Evolutionary conservation across 495 filamentous ascomycete genomes (phyloP), one percentile per base, ranked within the genome.

Genomic region (Penicillium coprophilum): DNA sequence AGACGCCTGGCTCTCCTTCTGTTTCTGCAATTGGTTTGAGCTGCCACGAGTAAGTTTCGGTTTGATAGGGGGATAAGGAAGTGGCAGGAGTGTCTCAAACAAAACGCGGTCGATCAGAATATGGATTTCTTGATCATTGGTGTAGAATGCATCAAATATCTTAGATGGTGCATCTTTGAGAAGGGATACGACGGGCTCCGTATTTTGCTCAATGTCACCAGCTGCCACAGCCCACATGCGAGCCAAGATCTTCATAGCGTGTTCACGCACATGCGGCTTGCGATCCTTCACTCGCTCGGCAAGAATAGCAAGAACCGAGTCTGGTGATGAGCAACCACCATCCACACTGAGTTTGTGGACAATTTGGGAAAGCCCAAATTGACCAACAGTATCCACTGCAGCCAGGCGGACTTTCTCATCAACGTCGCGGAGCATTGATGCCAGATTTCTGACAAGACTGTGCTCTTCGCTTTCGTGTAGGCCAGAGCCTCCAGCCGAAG

Each of bases 381-480:
- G 81, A 41, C 87, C 88, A 24, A 99, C 80, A 0, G 86, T 87
- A 63, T 88, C 86, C 11, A 97, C 87, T 15, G 92, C 92, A 15
- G 93, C 87, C 43, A 97, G 72, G 47, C 94, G 83, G 36, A 99
- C 94, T 58, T 83, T 90, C 56, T 99, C 94, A 63, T 99, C 95
- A 12, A 80, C 82, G 64, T 98, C 94, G 3, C 82, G 85, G 2
- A 98, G 82, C 78, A 92, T 92, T 13, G 88, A 84, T 0, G 85
- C 84, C 21, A 99, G 75, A 17, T 84, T 83, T 52, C 82, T 80
- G 15, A 96, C 81, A 45, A 97, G 80, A 20, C 73, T 70, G 46
- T 81, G 77, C 69, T 95, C 90, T 39, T 96, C 91, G 36, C 83
- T 82, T 8, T 86, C 82, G 60, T 86, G 89, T 17, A 97, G 72